Base-by-base conservation (phyloP, 2,329 filamentous ascomycete species). In the Fusarium austroafricanum region DNA sequence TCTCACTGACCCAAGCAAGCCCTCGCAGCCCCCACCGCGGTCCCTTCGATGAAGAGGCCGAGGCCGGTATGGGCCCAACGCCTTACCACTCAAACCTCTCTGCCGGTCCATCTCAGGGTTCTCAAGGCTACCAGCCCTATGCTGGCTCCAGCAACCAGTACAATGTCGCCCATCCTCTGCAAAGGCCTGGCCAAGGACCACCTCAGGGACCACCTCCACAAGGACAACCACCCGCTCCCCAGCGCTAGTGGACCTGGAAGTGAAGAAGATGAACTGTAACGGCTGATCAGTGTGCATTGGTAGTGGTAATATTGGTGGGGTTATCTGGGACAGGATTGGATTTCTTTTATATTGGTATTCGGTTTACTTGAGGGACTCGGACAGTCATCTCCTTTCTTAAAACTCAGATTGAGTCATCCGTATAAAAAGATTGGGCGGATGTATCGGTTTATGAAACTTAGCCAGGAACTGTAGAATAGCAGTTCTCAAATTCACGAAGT, bases 21-120 rank as follows among this genome's bases (percentile, higher is more conserved):
- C 49, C 75, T 61, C 75, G 75, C 17, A 78, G 75, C 61, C 75
- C 77, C 4, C 76, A 75, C n/a, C 73, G 70, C 7, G 73, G 72
- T 28, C 73, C 73, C 5, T 83, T 81, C 56, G 83, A 84, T 54
- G 80, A 84, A 47, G 83, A 84, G 74, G 76, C 81, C 3, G 75
- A 79, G 63, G 79, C 73, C 3, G 79, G 76, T 21, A 72, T 79
- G 52, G 73, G 76, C 9, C 61, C 73, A 17, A 71, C 71, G 9
- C 75, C 73, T 17, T 79, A 77, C 52, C 74, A 76, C 60, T 71
- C 73, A 57, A 75, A 74, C 61, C 73, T 76, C 28, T 50, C 71
- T 28, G 58, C 65, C 21, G 55, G 56, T 23, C 38, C 68, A 26
- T 69, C 72, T 17, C 64, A 56, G 29, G 67, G 71, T 9, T 70